Evolutionary conservation across 176 grass and related monocot genomes (phyloP).

Genomic region (Melocanna baccifera): DNA sequence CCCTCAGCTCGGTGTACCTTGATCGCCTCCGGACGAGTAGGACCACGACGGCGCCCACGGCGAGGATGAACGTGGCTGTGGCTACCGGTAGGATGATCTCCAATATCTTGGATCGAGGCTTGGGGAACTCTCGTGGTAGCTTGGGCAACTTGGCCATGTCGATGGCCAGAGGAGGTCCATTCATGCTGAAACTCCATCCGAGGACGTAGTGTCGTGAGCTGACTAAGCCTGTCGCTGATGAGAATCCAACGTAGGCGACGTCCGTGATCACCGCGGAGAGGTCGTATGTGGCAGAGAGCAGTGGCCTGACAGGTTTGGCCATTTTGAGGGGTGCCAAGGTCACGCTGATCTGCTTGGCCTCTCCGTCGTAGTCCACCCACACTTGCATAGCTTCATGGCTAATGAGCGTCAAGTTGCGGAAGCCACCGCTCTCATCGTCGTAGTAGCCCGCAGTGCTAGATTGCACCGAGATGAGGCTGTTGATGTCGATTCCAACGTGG

Average conservation of each 20-base stretch:
- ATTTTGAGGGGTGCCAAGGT: slow-evolving; percentile 24
- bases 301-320: slow-evolving; percentile 28
- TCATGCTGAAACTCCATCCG: slow-evolving; percentile 60
- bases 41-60: neutral
- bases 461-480: neutral
- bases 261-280: slow-evolving; percentile 24
- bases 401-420: neutral
- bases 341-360: neutral
- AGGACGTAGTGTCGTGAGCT: slow-evolving; percentile 46
- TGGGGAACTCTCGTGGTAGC: slow-evolving; percentile 21
- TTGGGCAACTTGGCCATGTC: slow-evolving; percentile 44
- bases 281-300: slow-evolving; percentile 12
- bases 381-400: slow-evolving; percentile 28
- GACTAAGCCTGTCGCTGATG: neutral
- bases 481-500: slow-evolving; percentile 41
- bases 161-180: slow-evolving; percentile 24
- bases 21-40: neutral
- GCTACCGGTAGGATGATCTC: slow-evolving; percentile 25
- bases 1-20: neutral
- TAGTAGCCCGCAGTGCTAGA: slow-evolving; percentile 5
- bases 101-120: slow-evolving; percentile 1
- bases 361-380: slow-evolving; percentile 36
- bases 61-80: neutral
- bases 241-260: slow-evolving; percentile 19
- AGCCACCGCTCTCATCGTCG: neutral